phyloP scores from a whole-genome alignment of 2,329 filamentous ascomycete genomes.

The Exophiala oligosperma region DNA sequence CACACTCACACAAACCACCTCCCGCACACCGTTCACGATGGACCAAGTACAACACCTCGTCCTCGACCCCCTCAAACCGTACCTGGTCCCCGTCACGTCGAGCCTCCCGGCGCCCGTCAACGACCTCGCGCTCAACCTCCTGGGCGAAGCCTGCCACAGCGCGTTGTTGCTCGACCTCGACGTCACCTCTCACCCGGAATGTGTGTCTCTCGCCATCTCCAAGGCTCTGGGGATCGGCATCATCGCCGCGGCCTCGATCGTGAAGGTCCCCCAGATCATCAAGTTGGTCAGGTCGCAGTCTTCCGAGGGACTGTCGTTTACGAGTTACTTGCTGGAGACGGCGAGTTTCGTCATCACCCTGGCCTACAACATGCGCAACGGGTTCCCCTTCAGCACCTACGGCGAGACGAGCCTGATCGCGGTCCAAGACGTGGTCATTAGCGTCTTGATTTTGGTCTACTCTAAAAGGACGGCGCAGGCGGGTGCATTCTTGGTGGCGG shows the following conservation, averaged over 20 bases:
- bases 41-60: conserved; percentile 43
- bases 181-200: conserved; percentile 67
- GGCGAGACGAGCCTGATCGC: conserved; percentile 93
- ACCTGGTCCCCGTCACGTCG: conserved; percentile 67
- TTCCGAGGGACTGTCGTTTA: conserved; percentile 80
- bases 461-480: conserved; percentile 67
- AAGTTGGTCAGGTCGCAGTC: conserved; percentile 84
- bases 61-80: conserved; percentile 45
- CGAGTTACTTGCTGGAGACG: conserved; percentile 91
- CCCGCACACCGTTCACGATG: conserved; percentile 32
- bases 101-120: conserved; percentile 73
- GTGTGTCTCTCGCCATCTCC: conserved; percentile 85
- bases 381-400: conserved; percentile 94
- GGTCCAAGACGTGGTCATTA: conserved; percentile 88
- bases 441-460: conserved; percentile 81
- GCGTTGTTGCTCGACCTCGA: conserved; percentile 83
- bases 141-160: conserved; percentile 83
- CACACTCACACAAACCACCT: no score
- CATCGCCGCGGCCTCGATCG: conserved; percentile 82
- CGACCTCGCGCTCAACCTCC: conserved; percentile 73
- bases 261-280: conserved; percentile 95
- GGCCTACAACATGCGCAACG: conserved; percentile 87
- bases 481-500: conserved; percentile 73
- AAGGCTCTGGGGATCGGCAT: conserved; percentile 94
- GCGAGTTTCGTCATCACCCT: conserved; percentile 82